phyloP scores from a whole-genome alignment of 2,329 filamentous ascomycete species.

The Aspergillus sclerotialis region DNA sequence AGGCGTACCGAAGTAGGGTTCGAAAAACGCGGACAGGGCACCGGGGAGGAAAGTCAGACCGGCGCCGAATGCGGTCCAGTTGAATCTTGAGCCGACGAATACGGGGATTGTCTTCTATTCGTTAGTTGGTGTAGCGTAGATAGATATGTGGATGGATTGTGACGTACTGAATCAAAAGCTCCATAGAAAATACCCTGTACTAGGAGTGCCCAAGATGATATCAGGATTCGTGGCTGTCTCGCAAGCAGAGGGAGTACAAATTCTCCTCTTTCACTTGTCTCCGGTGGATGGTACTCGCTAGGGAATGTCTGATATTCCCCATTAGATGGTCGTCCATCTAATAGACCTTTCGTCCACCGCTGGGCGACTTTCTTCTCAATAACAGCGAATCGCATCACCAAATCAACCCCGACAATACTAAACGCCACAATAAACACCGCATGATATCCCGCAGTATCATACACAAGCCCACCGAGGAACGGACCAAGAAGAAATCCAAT shows the following conservation, averaged over 20 bases:
- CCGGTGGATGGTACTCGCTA: background rate
- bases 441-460: constrained; percentile 50
- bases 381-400: constrained; percentile 53
- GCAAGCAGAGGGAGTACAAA: constrained; percentile 15
- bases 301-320: constrained; percentile 33
- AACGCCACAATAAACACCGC: constrained; percentile 55
- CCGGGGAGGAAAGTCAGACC: constrained; percentile 54
- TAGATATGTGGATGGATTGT: constrained; percentile 7
- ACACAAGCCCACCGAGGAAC: constrained; percentile 54
- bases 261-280: background rate
- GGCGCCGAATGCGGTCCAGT: constrained; percentile 50
- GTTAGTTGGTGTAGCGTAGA: background rate
- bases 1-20: constrained; percentile 45
- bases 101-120: constrained; percentile 39
- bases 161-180: constrained; percentile 42
- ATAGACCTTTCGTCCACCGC: constrained; percentile 18
- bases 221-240: constrained; percentile 45
- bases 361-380: constrained; percentile 56
- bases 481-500: constrained; percentile 52
- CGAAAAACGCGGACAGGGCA: constrained; percentile 55
- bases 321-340: constrained; percentile 34
- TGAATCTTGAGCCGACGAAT: constrained; percentile 48
- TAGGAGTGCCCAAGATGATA: constrained; percentile 49
- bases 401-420: constrained; percentile 50
- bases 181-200: constrained; percentile 45